A percentile compares a stretch with the other conserved stretches of the same genome.
These are phyloP conservation scores for Penicillium samsonianum DNA, from an alignment of 495 filamentous ascomycete species.

Conservation along the genomic window DNA sequence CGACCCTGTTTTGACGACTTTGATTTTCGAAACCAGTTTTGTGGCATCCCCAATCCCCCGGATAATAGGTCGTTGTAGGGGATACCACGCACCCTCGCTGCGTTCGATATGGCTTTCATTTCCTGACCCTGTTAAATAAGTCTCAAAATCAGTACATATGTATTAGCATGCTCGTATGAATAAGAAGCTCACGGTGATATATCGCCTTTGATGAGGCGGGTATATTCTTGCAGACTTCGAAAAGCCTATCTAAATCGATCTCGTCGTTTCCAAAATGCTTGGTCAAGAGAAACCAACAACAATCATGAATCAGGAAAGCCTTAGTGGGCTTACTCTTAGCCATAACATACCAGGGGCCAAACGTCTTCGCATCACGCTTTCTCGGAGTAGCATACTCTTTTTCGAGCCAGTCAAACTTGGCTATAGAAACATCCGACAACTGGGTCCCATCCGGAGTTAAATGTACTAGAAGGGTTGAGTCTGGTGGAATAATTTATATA, in stretches of 20 bases:
- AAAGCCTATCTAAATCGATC: slow-evolving; percentile 12
- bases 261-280: slow-evolving; percentile 6
- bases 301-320: slow-evolving; percentile 9
- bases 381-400: too few species aligned
- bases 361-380: background rate
- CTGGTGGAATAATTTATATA: background rate
- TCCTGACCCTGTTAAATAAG: too few species aligned
- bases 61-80: background rate
- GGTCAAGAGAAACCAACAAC: slow-evolving; percentile 10
- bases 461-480: slow-evolving; percentile 13
- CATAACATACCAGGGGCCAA: slow-evolving; percentile 9
- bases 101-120: too few species aligned
- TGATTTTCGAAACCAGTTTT: background rate
- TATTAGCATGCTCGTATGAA: too few species aligned
- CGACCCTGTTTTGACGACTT: background rate
- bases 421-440: background rate
- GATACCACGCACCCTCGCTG: background rate
- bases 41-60: slow-evolving; percentile 2
- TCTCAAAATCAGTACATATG: too few species aligned
- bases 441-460: slow-evolving; percentile 2
- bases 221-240: slow-evolving; percentile 13
- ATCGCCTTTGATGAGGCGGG: slow-evolving; percentile 1
- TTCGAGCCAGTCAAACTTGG: background rate
- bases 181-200: too few species aligned
- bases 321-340: background rate